A percentile compares a stretch with the other conserved stretches of the same genome.
phyloP scores from a whole-genome alignment of 345 rosid genomes.

The Pelargonium nanum region DNA sequence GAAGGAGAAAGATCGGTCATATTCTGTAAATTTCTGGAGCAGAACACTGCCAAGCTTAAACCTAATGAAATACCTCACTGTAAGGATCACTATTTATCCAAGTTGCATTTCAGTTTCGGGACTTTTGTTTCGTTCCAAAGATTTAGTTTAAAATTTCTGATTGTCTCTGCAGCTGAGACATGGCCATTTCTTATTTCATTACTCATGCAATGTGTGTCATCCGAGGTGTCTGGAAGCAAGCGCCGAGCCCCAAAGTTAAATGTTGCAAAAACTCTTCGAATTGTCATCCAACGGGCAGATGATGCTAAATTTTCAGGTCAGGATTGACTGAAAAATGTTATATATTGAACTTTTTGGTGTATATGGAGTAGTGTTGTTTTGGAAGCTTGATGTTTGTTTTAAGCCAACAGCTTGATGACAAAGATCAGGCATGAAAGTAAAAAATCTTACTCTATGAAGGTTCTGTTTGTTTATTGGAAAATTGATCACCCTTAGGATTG shows the following conservation, averaged over 20 bases:
- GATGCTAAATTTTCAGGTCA: constrained; percentile 61
- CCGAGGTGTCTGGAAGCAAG: constrained; percentile 69
- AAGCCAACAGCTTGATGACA: not conserved
- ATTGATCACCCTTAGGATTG: not conserved
- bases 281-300: constrained; percentile 60
- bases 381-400: not conserved
- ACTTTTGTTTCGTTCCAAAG: not conserved
- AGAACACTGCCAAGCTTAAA: constrained; percentile 53
- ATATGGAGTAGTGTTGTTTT: not conserved
- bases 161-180: constrained; percentile 66
- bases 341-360: no score
- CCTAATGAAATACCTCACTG: constrained; percentile 65
- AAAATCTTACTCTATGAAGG: not conserved
- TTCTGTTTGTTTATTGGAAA: not conserved
- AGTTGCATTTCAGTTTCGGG: not conserved
- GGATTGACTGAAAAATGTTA: constrained; percentile 3
- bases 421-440: not conserved
- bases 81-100: constrained; percentile 17
- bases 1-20: constrained; percentile 53
- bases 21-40: constrained; percentile 60
- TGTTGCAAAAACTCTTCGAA: constrained; percentile 59
- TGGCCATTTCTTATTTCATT: constrained; percentile 71
- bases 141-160: constrained; percentile 8
- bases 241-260: constrained; percentile 49
- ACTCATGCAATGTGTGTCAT: constrained; percentile 57